phyloP scores from a whole-genome alignment of 352 stramenopile genomes.

The Phytophthora gonapodyides region DNA sequence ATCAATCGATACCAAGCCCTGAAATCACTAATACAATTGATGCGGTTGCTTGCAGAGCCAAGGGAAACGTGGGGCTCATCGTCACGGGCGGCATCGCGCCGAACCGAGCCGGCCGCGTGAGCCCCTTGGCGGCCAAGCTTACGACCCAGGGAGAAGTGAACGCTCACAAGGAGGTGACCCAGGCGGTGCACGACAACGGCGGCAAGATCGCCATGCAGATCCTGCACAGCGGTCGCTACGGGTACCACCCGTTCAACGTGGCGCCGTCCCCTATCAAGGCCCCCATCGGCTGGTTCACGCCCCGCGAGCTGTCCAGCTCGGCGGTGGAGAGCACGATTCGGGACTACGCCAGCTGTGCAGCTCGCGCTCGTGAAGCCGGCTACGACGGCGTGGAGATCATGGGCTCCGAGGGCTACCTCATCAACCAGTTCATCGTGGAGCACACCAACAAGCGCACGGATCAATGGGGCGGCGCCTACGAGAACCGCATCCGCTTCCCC shows the following conservation, averaged over 20 bases:
- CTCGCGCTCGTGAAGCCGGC: constrained; percentile 86
- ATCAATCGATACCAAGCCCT: background rate
- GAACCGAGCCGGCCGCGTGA: constrained; percentile 93
- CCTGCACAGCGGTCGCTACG: constrained; percentile 95
- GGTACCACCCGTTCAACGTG: constrained; percentile 96
- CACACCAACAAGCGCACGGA: constrained; percentile 96
- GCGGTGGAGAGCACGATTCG: constrained; percentile 92
- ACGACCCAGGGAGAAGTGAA: constrained; percentile 89
- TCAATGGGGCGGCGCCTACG: constrained; percentile 94
- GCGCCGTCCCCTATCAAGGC: constrained; percentile 93
- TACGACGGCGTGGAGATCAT: constrained; percentile 99
- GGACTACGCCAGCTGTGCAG: constrained; percentile 93
- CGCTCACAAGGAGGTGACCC: constrained; percentile 93
- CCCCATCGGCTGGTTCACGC: constrained; percentile 94
- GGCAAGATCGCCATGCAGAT: constrained; percentile 93
- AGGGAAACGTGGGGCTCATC: constrained; percentile 94
- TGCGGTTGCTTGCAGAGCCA: constrained; percentile 54
- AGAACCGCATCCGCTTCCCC: constrained; percentile 94
- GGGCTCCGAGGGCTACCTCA: constrained; percentile 98
- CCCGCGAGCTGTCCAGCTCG: constrained; percentile 75
- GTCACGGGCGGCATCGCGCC: constrained; percentile 94
- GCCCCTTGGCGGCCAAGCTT: constrained; percentile 94
- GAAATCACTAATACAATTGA: background rate
- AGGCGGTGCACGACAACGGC: constrained; percentile 90
- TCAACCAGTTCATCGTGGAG: constrained; percentile 98